Base-by-base conservation (phyloP, 106 monocot species). In the Posidonia australis region DNA sequence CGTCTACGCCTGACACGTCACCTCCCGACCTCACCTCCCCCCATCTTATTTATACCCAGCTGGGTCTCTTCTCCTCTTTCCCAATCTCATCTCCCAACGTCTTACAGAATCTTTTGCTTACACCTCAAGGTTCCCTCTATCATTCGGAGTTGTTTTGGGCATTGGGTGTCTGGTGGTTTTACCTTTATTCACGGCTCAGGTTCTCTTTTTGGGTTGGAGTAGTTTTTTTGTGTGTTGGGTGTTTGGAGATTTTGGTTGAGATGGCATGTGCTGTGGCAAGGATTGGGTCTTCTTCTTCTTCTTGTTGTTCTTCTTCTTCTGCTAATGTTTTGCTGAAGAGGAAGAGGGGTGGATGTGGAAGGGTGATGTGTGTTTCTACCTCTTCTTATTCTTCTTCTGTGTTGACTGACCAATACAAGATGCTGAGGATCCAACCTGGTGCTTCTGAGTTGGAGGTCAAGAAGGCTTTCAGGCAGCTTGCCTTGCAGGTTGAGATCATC, bases 401-500 rank as follows among this genome's bases (percentile, higher is more conserved):
- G 3, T 62, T 85, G 43, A 60, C 36, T 54, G 85, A 89, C 3
- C 79, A 78, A 44, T 89, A 89, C 67, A 55, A 70, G 67, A 89
- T 72, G 46, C 77, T 93, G 13, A 51, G 79, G 63, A 57, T 93
- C 47, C 63, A 70, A 24, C 93, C 86, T 20, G 86, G 89, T 12
- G 89, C 93, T 13, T 89, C 89, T 2, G 81, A 89, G 77, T 71
- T 59, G 61, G 89, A 93, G 75, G 79, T 93, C 70, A 89, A 79
- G 79, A 79, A 76, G 68, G 89, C 93, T 21, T 93, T 89, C 70
- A 71, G 89, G 45, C 81, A 74, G 54, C 93, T 93, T 20, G 81
- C 89, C 46, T 71, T 93, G 42, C 84, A 83, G 92, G 92, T 92
- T 22, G 19, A 54, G 9, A 54, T 17, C 22, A 29, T 23, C 23